phyloP scores from a whole-genome alignment of 139 green algal species.

The Picochlorum costavermella region DNA sequence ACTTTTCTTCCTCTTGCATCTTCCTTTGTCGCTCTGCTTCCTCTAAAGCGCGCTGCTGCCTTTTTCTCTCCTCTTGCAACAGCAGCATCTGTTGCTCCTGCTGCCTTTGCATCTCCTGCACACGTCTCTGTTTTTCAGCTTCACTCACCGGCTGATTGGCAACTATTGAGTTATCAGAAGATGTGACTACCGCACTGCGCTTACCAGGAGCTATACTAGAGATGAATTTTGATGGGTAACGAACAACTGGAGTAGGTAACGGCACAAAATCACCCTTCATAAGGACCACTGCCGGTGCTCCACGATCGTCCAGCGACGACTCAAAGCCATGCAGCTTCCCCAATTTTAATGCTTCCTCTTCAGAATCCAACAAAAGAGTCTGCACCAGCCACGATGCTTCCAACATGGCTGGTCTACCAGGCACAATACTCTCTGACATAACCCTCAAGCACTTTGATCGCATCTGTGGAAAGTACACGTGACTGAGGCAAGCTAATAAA shows the following conservation, averaged over 20 bases:
- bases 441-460: conserved; percentile 7
- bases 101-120: background rate
- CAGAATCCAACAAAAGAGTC: conserved; percentile 17
- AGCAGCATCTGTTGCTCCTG: conserved; percentile 4
- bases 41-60: background rate
- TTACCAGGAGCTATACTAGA: conserved; percentile 9
- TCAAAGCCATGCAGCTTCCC: conserved; percentile 14
- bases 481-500: conserved; percentile 52
- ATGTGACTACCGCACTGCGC: conserved; percentile 19
- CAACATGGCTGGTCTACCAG: background rate
- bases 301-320: background rate
- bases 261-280: conserved; percentile 14
- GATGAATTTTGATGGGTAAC: conserved; percentile 14
- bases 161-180: conserved; percentile 10
- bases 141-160: background rate
- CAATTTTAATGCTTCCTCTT: conserved; percentile 13
- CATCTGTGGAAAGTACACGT: conserved; percentile 48
- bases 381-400: conserved; percentile 22
- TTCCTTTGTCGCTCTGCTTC: conserved; percentile 12
- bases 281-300: conserved; percentile 8
- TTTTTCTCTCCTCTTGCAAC: conserved; percentile 4
- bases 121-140: background rate
- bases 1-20: background rate
- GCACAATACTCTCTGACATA: conserved; percentile 16
- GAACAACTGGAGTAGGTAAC: conserved; percentile 9